A percentile compares a stretch with the other conserved stretches of the same genome.
Conservation (phyloP, 2,329 filamentous ascomycete genomes). For the Colletotrichum theobromicola region DNA sequence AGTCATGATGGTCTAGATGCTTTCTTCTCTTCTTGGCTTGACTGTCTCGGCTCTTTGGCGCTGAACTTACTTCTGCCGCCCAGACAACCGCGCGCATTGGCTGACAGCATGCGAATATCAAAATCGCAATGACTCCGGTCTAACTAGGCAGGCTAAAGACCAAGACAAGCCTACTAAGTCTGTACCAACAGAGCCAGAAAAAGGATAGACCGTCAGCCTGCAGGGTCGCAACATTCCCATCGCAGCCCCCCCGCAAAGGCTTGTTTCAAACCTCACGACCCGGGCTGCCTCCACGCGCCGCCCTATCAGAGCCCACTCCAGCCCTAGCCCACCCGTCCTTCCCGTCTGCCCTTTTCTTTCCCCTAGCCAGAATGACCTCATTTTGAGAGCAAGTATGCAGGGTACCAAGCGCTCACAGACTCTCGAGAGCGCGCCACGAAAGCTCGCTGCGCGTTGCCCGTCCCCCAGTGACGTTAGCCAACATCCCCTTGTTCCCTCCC, state of each 20-base stretch:
- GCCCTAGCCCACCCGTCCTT: not conserved
- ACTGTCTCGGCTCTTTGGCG: not conserved
- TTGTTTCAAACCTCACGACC: conserved; percentile 17
- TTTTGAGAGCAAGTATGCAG: not conserved
- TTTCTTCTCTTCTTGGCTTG: not conserved
- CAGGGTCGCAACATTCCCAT: not conserved
- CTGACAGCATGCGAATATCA: not conserved
- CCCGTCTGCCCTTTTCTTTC: not conserved
- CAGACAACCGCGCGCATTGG: not conserved
- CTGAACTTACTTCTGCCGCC: not conserved
- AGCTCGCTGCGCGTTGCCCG: not conserved
- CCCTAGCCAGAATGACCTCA: conserved; percentile 18
- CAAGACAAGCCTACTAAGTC: no score
- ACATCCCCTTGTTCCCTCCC: not conserved
- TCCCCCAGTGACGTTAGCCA: conserved; percentile 10
- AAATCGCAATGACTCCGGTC: not conserved
- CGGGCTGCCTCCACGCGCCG: not conserved
- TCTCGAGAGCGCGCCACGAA: conserved; percentile 6
- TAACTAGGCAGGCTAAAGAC: not conserved
- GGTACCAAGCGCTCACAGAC: not conserved
- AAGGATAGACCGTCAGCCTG: not conserved
- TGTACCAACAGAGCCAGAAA: not conserved
- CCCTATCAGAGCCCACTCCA: not conserved
- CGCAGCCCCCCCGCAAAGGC: conserved; percentile 1
- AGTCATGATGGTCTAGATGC: not conserved